Evolutionary conservation across 495 filamentous ascomycete genomes (phyloP).

Genomic region (Aspergillus incahuasiensis): DNA sequence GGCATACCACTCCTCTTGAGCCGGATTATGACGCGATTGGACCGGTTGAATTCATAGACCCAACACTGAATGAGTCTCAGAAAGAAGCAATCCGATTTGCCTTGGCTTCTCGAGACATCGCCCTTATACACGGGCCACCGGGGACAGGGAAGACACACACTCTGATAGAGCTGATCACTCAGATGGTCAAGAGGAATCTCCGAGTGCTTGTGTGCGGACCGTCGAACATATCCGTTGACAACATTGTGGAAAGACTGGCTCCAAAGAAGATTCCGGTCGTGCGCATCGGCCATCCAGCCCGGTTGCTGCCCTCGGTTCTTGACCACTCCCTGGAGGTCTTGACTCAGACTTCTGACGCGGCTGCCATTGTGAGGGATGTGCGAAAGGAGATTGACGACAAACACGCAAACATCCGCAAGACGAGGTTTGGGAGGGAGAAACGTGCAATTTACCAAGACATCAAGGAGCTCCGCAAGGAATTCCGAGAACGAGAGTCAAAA

Average conservation of each 20-base stretch:
- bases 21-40: conserved; percentile 51
- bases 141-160: conserved; percentile 98
- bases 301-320: conserved; percentile 82
- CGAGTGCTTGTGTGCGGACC: conserved; percentile 90
- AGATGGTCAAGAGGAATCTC: conserved; percentile 65
- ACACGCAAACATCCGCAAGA: conserved; percentile 83
- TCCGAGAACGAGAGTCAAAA: conserved; percentile 72
- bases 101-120: conserved; percentile 74
- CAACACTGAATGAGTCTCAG: conserved; percentile 80
- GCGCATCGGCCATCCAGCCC: conserved; percentile 87
- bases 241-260: conserved; percentile 91
- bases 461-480: conserved; percentile 83
- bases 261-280: conserved; percentile 81
- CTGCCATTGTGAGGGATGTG: conserved; percentile 84
- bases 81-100: conserved; percentile 90
- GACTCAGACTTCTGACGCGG: conserved; percentile 87
- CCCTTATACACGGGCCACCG: conserved; percentile 91
- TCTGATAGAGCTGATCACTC: conserved; percentile 87
- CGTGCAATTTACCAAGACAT: conserved; percentile 80
- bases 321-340: conserved; percentile 87
- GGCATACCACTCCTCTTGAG: conserved; percentile 41
- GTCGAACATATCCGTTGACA: conserved; percentile 95
- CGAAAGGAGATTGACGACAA: conserved; percentile 90
- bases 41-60: conserved; percentile 69
- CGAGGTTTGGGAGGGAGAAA: conserved; percentile 72